phyloP scores from a whole-genome alignment of 352 stramenopile genomes.

The Bremia lactucae region DNA sequence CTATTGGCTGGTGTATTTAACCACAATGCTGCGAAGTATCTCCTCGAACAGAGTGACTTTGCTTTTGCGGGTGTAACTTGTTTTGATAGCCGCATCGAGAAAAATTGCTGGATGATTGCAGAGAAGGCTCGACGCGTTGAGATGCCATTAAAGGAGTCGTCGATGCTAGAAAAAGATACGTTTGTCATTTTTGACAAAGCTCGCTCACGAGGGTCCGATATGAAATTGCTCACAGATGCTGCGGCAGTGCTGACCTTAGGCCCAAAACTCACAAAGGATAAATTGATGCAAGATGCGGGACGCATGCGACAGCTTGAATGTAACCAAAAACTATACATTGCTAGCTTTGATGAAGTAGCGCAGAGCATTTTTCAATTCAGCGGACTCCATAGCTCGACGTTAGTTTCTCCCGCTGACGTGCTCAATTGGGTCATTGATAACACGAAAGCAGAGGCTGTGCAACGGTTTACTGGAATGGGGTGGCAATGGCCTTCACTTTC shows the following conservation, averaged over 20 bases:
- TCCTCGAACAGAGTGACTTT: constrained; percentile 25
- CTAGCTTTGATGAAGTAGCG: constrained; percentile 56
- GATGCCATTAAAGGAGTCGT: constrained; percentile 41
- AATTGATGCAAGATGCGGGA: constrained; percentile 65
- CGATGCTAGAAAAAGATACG: constrained; percentile 66
- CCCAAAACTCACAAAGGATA: constrained; percentile 83
- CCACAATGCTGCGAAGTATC: constrained; percentile 35
- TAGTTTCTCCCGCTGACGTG: constrained; percentile 33
- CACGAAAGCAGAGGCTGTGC: constrained; percentile 48
- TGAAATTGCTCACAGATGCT: constrained; percentile 70
- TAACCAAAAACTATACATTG: constrained; percentile 58
- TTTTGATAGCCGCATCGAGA: constrained; percentile 46
- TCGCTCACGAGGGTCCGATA: constrained; percentile 76
- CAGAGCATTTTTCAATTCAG: constrained; percentile 25
- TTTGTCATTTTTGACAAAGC: constrained; percentile 90
- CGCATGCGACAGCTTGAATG: constrained; percentile 73
- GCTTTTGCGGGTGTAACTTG: constrained; percentile 62
- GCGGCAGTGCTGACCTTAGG: constrained; percentile 77
- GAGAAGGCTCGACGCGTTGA: constrained; percentile 40
- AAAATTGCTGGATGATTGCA: constrained; percentile 70
- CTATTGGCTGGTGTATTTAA: constrained; percentile 60
- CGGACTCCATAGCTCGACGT: not conserved
- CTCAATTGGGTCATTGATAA: constrained; percentile 85
- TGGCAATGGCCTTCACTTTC: constrained; percentile 61
- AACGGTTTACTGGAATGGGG: constrained; percentile 72